Percentiles rank a stretch among this genome's conserved stretches.
Conservation (phyloP, 2,329 filamentous ascomycete species). For the Fusarium falciforme region DNA sequence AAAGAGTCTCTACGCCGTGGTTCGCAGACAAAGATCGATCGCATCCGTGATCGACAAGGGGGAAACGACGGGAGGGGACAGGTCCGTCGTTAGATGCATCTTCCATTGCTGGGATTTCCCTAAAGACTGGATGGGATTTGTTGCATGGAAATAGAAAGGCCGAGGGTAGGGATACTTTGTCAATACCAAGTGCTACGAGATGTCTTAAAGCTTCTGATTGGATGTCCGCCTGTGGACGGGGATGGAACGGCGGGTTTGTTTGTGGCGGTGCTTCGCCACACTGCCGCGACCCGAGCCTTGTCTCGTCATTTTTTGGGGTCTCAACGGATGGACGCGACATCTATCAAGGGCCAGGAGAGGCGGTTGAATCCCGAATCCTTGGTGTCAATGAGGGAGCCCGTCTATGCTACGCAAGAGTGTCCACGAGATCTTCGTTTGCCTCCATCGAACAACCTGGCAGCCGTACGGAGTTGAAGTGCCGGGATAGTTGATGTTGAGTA, state of each 20-base stretch:
- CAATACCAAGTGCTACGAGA: not conserved
- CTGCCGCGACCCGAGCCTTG: conserved; percentile 28
- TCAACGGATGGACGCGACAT: conserved; percentile 4
- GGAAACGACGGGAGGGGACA: conserved; percentile 8
- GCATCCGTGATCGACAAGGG: conserved; percentile 19
- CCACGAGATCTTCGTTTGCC: conserved; percentile 15
- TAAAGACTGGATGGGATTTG: conserved; percentile 25
- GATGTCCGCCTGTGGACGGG: not conserved
- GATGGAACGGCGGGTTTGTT: not conserved
- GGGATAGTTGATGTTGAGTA: conserved; percentile 14
- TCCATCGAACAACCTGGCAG: conserved; percentile 17
- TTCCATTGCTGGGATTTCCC: conserved; percentile 11
- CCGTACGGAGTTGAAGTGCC: conserved; percentile 7
- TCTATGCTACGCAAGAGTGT: conserved; percentile 7
- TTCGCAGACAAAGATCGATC: conserved; percentile 18
- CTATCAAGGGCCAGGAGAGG: conserved; percentile 8
- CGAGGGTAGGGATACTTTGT: conserved; percentile 8
- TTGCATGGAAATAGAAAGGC: conserved; percentile 22
- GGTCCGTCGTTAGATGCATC: conserved; percentile 18
- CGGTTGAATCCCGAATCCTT: conserved; percentile 1
- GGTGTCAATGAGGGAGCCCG: conserved; percentile 31
- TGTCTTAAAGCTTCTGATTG: conserved; percentile 13
- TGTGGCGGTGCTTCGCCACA: conserved; percentile 45
- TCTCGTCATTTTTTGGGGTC: conserved; percentile 23
- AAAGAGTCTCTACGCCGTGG: conserved; percentile 1